Evolutionary conservation across 441 rosid genomes (phyloP).

Genomic region (Codiaeum variegatum): DNA sequence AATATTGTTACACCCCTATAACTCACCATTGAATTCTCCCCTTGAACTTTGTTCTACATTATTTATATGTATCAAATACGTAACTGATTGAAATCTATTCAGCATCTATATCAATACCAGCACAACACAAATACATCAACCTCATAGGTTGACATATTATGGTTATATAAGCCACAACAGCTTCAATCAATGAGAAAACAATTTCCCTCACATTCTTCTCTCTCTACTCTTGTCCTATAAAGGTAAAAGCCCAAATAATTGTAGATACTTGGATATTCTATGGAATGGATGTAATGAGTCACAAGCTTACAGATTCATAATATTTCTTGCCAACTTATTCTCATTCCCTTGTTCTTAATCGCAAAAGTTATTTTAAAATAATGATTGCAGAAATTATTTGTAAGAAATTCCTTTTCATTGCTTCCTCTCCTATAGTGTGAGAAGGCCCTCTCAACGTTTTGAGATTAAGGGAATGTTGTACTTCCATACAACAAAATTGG

Average conservation of each 20-base stretch:
- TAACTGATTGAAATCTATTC: not conserved
- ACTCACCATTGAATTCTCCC: too few species aligned
- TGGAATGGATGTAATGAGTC: not conserved
- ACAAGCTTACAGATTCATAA: slow-evolving; percentile 4
- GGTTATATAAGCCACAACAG: not conserved
- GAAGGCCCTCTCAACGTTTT: not conserved
- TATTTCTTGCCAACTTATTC: slow-evolving; percentile 7
- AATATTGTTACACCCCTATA: not conserved
- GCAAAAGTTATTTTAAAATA: not conserved
- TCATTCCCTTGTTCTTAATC: not conserved
- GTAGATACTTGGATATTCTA: not conserved
- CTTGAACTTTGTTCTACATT: too few species aligned
- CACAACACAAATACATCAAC: not conserved
- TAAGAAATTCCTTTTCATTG: not conserved
- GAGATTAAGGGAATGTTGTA: not conserved
- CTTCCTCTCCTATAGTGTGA: not conserved
- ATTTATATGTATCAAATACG: too few species aligned
- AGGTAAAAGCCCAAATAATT: not conserved
- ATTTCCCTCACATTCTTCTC: not conserved
- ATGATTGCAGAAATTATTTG: slow-evolving; percentile 5
- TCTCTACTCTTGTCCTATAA: not conserved
- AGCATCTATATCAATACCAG: not conserved
- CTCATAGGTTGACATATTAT: not conserved
- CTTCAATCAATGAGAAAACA: not conserved
- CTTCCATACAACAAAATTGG: not conserved